A percentile compares a stretch with the other conserved stretches of the same genome.
Conservation (phyloP, 148 eudicot genomes). For the Chenopodium album region DNA sequence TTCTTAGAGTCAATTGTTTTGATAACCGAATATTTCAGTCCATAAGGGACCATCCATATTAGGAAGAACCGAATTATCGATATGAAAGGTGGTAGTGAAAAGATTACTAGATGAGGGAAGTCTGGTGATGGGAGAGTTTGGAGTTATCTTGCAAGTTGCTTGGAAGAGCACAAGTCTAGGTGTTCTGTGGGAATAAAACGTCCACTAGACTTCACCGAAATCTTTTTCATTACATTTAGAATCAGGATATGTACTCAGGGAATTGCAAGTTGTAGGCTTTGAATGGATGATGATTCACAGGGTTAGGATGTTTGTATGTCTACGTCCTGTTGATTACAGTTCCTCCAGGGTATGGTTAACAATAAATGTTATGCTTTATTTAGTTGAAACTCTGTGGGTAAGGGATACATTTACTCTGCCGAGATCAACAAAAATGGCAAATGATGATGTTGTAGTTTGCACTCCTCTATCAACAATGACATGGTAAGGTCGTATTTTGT, state of each 20-base stretch:
- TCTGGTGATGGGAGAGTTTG: constrained; percentile 21
- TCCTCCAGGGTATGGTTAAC: background rate
- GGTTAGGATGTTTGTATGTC: constrained; percentile 13
- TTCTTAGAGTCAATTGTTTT: background rate
- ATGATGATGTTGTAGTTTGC: background rate
- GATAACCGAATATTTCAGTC: constrained; percentile 1
- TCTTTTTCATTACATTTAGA: constrained; percentile 23
- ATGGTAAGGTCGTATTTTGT: background rate
- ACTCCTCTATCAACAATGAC: background rate
- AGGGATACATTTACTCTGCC: background rate
- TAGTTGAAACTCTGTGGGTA: background rate
- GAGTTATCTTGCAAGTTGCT: constrained; percentile 34
- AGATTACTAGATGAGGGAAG: constrained; percentile 13
- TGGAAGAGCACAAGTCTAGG: constrained; percentile 5
- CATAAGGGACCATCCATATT: constrained; percentile 15
- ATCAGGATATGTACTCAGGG: constrained; percentile 33
- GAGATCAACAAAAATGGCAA: background rate
- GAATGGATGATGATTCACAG: constrained; percentile 24
- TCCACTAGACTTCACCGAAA: constrained; percentile 25
- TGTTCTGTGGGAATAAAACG: constrained; percentile 28
- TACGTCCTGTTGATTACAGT: constrained; percentile 2
- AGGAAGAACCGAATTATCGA: constrained; percentile 23
- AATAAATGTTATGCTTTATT: background rate
- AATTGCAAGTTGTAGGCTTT: constrained; percentile 26
- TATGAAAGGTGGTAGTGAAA: constrained; percentile 18